phyloP scores from a whole-genome alignment of 1,139 yeast species.

The Sugiyamaella pinicola region DNA sequence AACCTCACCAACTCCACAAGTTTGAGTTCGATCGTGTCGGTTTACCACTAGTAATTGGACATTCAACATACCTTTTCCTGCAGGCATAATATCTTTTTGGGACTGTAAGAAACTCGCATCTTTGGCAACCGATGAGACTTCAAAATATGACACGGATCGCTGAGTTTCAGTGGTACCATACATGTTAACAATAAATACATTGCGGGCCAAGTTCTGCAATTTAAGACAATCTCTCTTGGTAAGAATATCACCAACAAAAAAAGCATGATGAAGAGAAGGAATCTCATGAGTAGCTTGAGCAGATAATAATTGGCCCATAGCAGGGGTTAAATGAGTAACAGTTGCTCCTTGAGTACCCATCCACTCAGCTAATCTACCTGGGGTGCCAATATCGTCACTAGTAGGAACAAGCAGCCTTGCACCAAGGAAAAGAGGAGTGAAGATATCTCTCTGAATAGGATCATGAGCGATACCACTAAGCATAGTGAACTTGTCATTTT shows the following conservation, averaged over 20 bases:
- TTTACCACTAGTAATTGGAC: constrained; percentile 94
- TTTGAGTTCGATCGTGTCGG: constrained; percentile 79
- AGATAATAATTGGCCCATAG: constrained; percentile 96
- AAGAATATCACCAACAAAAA: constrained; percentile 95
- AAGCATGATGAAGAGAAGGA: constrained; percentile 88
- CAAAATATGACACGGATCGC: constrained; percentile 92
- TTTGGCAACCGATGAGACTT: constrained; percentile 69
- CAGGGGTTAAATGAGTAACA: constrained; percentile 97
- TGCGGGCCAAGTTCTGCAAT: constrained; percentile 86
- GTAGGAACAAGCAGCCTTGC: constrained; percentile 93
- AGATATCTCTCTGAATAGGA: constrained; percentile 98
- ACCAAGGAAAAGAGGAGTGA: constrained; percentile 94
- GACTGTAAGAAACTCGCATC: constrained; percentile 77
- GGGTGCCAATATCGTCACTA: constrained; percentile 96
- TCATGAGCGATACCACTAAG: constrained; percentile 98
- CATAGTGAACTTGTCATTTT: constrained; percentile 91
- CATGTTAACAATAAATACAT: constrained; percentile 92
- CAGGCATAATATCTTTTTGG: constrained; percentile 96
- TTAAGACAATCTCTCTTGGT: constrained; percentile 96
- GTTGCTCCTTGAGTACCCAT: constrained; percentile 90
- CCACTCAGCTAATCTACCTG: constrained; percentile 97
- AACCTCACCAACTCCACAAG: constrained; percentile 98
- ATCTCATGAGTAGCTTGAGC: constrained; percentile 95
- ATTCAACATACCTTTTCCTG: constrained; percentile 95
- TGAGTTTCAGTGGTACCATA: constrained; percentile 99